phyloP scores from a whole-genome alignment of 352 stramenopile genomes.

The Thalassiosira oceanica region DNA sequence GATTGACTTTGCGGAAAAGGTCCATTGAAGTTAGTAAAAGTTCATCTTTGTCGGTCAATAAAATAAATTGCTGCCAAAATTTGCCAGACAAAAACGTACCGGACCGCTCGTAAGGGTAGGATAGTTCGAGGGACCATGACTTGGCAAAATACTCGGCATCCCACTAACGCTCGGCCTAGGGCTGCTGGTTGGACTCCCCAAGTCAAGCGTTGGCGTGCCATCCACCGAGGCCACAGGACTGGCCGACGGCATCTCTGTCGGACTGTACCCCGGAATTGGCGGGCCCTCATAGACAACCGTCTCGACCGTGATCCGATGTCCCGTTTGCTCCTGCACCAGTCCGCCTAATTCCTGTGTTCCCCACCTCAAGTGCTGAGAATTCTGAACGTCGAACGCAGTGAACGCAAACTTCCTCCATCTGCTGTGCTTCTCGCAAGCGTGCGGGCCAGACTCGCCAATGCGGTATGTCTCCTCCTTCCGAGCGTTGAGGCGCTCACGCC shows the following conservation, averaged over 20 bases:
- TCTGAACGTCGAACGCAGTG: constrained; percentile 48
- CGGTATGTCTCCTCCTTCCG: constrained; percentile 39
- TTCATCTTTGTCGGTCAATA: no score
- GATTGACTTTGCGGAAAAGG: no score
- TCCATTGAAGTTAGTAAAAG: no score
- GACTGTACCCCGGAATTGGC: not conserved
- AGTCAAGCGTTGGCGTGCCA: no score
- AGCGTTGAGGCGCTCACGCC: constrained; percentile 32
- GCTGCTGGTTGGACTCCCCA: no score
- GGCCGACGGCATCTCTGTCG: not conserved
- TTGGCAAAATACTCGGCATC: no score
- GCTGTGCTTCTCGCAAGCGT: constrained; percentile 37
- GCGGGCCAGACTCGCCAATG: constrained; percentile 43
- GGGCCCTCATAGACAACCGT: constrained; percentile 16
- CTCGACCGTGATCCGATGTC: constrained; percentile 40
- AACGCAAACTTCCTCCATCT: constrained; percentile 61
- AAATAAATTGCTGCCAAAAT: no score
- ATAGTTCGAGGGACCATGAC: no score
- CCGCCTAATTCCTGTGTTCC: constrained; percentile 30
- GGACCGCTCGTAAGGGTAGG: no score
- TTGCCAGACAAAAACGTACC: no score
- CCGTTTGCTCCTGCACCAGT: constrained; percentile 16
- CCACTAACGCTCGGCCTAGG: no score
- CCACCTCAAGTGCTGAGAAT: constrained; percentile 36
- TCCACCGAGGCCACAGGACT: no score